Conservation (phyloP, 176 grass and related monocot species). For the Miscanthus lutarioriparius region DNA sequence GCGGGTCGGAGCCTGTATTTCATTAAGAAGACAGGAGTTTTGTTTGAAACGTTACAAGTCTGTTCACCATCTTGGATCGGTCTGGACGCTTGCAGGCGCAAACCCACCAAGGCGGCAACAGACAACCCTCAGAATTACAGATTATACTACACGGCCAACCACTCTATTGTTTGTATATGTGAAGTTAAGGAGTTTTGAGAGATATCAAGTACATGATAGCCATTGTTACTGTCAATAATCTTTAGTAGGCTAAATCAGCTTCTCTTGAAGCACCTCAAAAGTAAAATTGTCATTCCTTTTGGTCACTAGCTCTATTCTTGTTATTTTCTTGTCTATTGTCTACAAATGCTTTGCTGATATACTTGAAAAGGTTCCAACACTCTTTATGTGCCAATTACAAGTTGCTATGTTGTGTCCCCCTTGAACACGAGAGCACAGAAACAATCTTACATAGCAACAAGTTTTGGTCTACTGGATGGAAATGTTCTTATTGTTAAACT, state of each 20-base stretch:
- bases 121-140: too few relatives aligned
- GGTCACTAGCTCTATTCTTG: not conserved
- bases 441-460: constrained; percentile 9
- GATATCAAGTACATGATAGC: not conserved
- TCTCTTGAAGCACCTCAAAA: constrained; percentile 1
- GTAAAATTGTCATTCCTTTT: not conserved
- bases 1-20: too few relatives aligned
- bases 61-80: too few relatives aligned
- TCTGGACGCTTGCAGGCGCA: too few relatives aligned
- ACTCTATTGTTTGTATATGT: not conserved
- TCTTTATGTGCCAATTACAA: not conserved
- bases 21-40: too few relatives aligned
- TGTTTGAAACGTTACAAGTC: too few relatives aligned
- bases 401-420: not conserved
- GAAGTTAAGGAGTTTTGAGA: not conserved
- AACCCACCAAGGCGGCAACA: too few relatives aligned
- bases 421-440: not conserved
- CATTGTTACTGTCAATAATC: constrained; percentile 11
- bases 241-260: not conserved
- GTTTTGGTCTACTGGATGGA: not conserved
- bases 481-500: not conserved
- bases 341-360: not conserved
- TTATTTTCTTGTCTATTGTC: not conserved
- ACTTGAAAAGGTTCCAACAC: not conserved
- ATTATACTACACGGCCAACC: too few relatives aligned